Base-by-base conservation (phyloP, 139 green algal genomes). In the Coelastrella sp. region DNA sequence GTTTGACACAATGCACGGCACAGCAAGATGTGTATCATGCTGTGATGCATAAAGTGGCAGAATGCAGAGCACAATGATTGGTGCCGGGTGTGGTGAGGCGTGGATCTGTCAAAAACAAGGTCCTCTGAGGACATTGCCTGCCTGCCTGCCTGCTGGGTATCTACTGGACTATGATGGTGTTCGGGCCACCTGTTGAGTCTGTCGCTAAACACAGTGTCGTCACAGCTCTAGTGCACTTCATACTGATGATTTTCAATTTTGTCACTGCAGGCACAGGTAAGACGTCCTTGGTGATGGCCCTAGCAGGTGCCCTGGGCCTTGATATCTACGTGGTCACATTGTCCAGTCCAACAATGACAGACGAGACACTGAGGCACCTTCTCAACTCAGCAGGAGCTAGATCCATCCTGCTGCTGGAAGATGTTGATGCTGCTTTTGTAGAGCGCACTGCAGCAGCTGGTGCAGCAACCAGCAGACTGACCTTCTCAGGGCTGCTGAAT, bases 401-500 rank as follows among this genome's bases (percentile, higher is more conserved):
- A 53, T 74, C 67, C 63, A 81, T 91, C 7, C 59, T 94, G 62
- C 77, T 93, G 76, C 72, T 94, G 69, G 87, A 94, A 66, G 90
- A 94, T 48, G 81, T 94, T 5, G 90, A 94, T 73, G 90, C 90
- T 1, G 90, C 89, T 0, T 93, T 94, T 75, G 32, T 59, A 23
- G 60, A 85, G 27, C n/a, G 62, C 34, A 51, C 35, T 30, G 62
- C 79, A 50, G 79, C 53, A 35, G 50, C 62, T 45, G 53, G 64
- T 43, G 19, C 37, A 43, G 37, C 27, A 27, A 67, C 15, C 25
- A 53, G 27, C 21, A 48, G 41, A 4, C 71, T 94, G 15, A 91
- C 90, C 0, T 93, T 94, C 80, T 88, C 79, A n/a, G 90, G 90
- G 23, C 79, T 94, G 74, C 82, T 94, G 34, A 94, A 94, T 64